Conservation (phyloP, 192 early-diverging fungal genomes). For the Entomortierella chlamydospora region DNA sequence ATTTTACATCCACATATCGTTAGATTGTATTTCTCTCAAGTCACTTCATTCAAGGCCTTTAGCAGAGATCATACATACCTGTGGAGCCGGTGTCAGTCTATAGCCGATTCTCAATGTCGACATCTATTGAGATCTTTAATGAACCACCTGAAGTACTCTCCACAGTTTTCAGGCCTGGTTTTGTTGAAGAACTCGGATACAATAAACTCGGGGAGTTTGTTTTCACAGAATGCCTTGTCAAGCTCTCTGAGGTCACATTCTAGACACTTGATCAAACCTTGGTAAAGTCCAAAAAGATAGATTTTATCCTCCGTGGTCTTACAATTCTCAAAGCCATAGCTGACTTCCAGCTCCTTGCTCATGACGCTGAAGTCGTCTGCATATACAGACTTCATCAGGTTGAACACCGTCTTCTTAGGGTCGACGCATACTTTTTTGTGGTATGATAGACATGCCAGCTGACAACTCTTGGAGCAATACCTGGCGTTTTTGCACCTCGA, state of each 20-base stretch:
- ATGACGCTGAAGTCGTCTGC: not conserved
- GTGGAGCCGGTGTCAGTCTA: too few species aligned
- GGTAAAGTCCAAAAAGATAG: not conserved
- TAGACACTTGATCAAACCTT: not conserved
- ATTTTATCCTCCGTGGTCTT: not conserved
- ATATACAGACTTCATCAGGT: not conserved
- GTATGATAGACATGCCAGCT: not conserved
- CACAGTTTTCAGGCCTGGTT: not conserved
- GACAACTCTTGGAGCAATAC: not conserved
- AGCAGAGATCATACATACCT: too few species aligned
- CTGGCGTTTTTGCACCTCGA: not conserved
- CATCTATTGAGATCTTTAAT: constrained; percentile 2
- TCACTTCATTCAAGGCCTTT: too few species aligned
- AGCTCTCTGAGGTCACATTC: constrained; percentile 1
- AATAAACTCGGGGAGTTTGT: constrained; percentile 12
- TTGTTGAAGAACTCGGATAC: not conserved
- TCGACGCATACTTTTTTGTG: not conserved
- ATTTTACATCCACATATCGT: too few species aligned
- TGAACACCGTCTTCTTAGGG: not conserved
- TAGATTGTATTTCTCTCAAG: too few species aligned
- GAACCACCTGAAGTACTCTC: constrained; percentile 9
- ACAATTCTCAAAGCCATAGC: constrained; percentile 12
- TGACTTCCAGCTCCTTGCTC: constrained; percentile 2
- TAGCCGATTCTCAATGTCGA: not conserved
- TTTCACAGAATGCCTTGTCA: constrained; percentile 1